A percentile compares a stretch with the other conserved stretches of the same genome.
Conservation (phyloP, 768 basidiomycete species). For the Imleria badia region DNA sequence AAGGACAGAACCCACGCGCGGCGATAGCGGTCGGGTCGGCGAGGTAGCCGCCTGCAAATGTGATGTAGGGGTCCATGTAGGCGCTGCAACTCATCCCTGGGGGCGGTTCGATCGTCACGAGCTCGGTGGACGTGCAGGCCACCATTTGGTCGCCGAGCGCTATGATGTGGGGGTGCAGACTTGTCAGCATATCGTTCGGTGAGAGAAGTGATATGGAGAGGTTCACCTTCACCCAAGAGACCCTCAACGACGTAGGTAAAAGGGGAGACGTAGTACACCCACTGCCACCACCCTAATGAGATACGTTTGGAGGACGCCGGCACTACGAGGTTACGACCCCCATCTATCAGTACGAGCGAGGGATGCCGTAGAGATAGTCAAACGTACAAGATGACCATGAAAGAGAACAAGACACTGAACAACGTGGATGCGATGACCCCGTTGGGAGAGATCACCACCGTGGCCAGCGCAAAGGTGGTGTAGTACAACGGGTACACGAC, state of each 20-base stretch:
- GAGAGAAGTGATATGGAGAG: too few relatives aligned
- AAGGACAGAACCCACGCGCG: conserved; percentile 56
- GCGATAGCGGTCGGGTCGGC: conserved; percentile 50
- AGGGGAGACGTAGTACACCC: conserved; percentile 45
- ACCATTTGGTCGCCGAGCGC: conserved; percentile 44
- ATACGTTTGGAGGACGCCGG: conserved; percentile 50
- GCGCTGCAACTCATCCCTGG: conserved; percentile 49
- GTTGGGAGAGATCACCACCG: conserved; percentile 43
- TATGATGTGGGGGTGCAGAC: conserved; percentile 10
- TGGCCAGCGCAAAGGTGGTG: conserved; percentile 41
- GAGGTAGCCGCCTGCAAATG: conserved; percentile 53
- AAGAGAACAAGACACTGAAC: conserved; percentile 39
- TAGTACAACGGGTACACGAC: conserved; percentile 45
- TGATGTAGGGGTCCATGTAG: conserved; percentile 53
- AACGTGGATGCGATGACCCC: conserved; percentile 41
- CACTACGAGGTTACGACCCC: conserved; percentile 25
- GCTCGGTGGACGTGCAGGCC: conserved; percentile 52
- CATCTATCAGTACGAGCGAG: not conserved
- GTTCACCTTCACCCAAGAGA: conserved; percentile 27
- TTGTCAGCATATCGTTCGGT: not conserved
- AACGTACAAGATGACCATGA: conserved; percentile 45
- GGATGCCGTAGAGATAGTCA: not conserved
- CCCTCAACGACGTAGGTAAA: conserved; percentile 54
- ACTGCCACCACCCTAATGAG: conserved; percentile 35
- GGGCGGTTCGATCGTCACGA: conserved; percentile 53